Base-by-base conservation (phyloP, 2,329 filamentous ascomycete genomes). In the Remersonia thermophila region DNA sequence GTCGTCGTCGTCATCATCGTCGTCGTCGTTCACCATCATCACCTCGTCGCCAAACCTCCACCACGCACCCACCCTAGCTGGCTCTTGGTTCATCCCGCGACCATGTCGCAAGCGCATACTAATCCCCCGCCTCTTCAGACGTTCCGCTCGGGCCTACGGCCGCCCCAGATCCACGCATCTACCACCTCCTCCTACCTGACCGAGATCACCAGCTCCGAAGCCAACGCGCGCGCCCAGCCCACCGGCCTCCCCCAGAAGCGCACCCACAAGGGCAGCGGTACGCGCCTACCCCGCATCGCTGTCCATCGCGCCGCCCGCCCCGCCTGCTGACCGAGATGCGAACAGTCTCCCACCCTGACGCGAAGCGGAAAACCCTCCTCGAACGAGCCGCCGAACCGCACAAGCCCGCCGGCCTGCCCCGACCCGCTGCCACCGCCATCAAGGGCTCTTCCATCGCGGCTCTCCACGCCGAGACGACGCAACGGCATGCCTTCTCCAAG, bases 121-220 rank as follows among this genome's bases (percentile, higher is more conserved):
- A 9, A 23, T 23, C 9, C 17, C 31, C 13, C 15, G 20, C 14
- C 4, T 29, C 4, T 14, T 14, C 49, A 53, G 35, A 36, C 33
- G n/a, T 45, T 44, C 17, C 50, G 44, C 30, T 48, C 55, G 16
- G 41, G 39, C 20, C 37, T 47, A 15, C 44, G 46, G n/a, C 42
- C 44, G n/a, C 45, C 50, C 9, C 46, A 32, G 25, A 30, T 44
- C 23, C 38, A 36, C 17, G 33, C 39, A 15, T 17, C 38, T 25
- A 35, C 27, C 16, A 27, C 28, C 11, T 14, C 25, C 3, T 11
- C 28, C 13, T 28, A 18, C 17, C 23, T 27, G n/a, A 29, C 30
- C 8, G 73, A 77, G 49, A 67, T 73, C 46, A 66, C 61, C 49
- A 69, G 76, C 7, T 76, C 73, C n/a, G 71, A 78, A 49, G 63